Conservation (phyloP, 441 rosid species). For the Gossypium laxum region DNA sequence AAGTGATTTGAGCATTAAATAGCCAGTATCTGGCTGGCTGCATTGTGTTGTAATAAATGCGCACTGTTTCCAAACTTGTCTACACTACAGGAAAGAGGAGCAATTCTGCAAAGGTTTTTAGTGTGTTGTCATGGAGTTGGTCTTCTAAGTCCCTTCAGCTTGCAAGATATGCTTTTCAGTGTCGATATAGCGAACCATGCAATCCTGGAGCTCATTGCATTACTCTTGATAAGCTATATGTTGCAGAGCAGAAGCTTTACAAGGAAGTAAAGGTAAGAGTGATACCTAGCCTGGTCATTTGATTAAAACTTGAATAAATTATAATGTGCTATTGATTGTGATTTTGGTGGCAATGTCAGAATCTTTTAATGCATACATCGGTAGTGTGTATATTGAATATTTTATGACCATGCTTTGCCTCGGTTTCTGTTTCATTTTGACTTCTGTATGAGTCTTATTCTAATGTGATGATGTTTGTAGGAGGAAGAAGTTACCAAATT, state of each 20-base stretch:
- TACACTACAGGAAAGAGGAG: slow-evolving; percentile 63
- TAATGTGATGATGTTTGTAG: slow-evolving; percentile 26
- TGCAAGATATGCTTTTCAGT: slow-evolving; percentile 32
- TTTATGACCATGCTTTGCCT: neutral
- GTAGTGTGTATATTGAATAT: neutral
- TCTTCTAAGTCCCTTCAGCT: slow-evolving; percentile 64
- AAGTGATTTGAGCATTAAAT: neutral
- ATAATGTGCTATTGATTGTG: neutral
- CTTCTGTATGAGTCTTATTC: neutral
- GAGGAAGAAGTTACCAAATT: slow-evolving; percentile 64
- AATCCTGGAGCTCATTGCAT: slow-evolving; percentile 74
- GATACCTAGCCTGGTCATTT: slow-evolving; percentile 6
- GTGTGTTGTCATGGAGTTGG: slow-evolving; percentile 85
- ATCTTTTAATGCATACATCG: neutral
- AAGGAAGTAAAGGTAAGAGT: slow-evolving; percentile 62
- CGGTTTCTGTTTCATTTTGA: neutral
- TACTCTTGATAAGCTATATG: slow-evolving; percentile 66
- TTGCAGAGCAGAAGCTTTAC: slow-evolving; percentile 70
- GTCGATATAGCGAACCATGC: slow-evolving; percentile 54
- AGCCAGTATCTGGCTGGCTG: neutral
- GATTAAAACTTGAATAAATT: slow-evolving; percentile 4
- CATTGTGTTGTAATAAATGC: neutral
- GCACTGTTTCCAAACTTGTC: neutral
- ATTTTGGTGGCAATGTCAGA: neutral
- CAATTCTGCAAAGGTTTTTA: slow-evolving; percentile 74